A percentile compares a stretch with the other conserved stretches of the same genome.
phyloP scores from a whole-genome alignment of 2,329 filamentous ascomycete genomes.

The Westerdykella sp. region DNA sequence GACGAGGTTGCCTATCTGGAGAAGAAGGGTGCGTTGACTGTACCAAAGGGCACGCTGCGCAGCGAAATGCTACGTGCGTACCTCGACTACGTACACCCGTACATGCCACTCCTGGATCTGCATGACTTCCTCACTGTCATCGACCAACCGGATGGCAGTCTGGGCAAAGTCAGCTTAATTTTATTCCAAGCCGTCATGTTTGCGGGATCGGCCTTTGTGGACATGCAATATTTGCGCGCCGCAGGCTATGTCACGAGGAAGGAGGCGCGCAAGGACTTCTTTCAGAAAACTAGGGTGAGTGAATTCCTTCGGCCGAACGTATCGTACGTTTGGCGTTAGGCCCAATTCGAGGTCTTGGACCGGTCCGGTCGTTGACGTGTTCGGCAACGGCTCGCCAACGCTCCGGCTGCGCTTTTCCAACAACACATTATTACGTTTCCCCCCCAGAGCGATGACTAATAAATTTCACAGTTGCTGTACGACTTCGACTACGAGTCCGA shows the following conservation, averaged over 20 bases:
- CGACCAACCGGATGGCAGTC: conserved; percentile 60
- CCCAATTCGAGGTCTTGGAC: background rate
- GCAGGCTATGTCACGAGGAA: conserved; percentile 75
- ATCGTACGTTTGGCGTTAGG: background rate
- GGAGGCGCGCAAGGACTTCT: conserved; percentile 79
- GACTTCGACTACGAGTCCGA: conserved; percentile 94
- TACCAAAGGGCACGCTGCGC: conserved; percentile 65
- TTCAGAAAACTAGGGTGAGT: conserved; percentile 76
- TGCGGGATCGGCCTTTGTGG: conserved; percentile 79
- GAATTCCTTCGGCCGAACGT: conserved; percentile 5
- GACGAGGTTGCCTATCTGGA: conserved; percentile 81
- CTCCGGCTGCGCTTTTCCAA: background rate
- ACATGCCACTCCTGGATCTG: conserved; percentile 78
- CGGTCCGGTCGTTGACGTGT: background rate
- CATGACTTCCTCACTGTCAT: conserved; percentile 57
- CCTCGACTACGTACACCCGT: conserved; percentile 85
- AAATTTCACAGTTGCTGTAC: conserved; percentile 61
- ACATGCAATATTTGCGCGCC: conserved; percentile 66
- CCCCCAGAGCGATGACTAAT: conserved; percentile 8
- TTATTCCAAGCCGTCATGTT: conserved; percentile 96
- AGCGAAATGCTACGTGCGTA: conserved; percentile 78
- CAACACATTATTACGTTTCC: no score
- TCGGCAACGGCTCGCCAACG: background rate
- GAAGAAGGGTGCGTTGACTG: conserved; percentile 74
- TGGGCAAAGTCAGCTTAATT: conserved; percentile 72